Evolutionary conservation across 768 basidiomycete species (phyloP).

Genomic region (Russula sp.): DNA sequence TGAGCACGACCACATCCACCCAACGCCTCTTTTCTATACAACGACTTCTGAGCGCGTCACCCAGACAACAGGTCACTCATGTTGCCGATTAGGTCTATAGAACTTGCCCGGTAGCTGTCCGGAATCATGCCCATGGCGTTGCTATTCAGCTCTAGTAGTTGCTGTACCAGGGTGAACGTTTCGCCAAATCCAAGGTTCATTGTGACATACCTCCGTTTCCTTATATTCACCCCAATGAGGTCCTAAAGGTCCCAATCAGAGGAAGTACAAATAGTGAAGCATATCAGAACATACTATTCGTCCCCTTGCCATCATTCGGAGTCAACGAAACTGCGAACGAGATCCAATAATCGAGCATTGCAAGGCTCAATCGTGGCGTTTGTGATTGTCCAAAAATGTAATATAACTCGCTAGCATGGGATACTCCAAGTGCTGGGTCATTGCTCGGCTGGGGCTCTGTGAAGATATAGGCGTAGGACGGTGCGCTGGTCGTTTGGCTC

Average conservation of each 20-base stretch:
- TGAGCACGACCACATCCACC: slow-evolving; percentile 5
- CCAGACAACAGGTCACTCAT: slow-evolving; percentile 11
- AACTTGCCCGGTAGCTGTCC: slow-evolving; percentile 10
- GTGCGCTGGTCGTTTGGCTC: slow-evolving; percentile 42
- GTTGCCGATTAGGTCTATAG: slow-evolving; percentile 16
- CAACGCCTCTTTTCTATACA: neutral
- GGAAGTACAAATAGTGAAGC: neutral
- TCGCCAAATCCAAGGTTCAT: neutral
- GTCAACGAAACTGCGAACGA: slow-evolving; percentile 46
- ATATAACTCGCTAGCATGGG: slow-evolving; percentile 30
- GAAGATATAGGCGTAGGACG: slow-evolving; percentile 45
- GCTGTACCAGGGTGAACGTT: slow-evolving; percentile 1
- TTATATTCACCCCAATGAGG: slow-evolving; percentile 11
- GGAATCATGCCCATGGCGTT: slow-evolving; percentile 8
- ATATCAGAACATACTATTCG: slow-evolving; percentile 33
- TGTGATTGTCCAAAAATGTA: slow-evolving; percentile 30
- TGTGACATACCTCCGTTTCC: slow-evolving; percentile 8
- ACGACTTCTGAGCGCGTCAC: neutral
- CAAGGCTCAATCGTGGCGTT: slow-evolving; percentile 33
- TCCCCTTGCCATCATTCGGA: slow-evolving; percentile 45
- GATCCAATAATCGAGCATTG: slow-evolving; percentile 48
- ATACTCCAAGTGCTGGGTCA: slow-evolving; percentile 24
- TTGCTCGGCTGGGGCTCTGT: slow-evolving; percentile 37
- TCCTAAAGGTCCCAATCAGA: slow-evolving; percentile 6
- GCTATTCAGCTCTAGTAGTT: slow-evolving; percentile 20